These are phyloP conservation scores for Neophaeococcomyces mojaviensis DNA, from an alignment of 2,329 filamentous ascomycete genomes.

Conservation along the genomic window DNA sequence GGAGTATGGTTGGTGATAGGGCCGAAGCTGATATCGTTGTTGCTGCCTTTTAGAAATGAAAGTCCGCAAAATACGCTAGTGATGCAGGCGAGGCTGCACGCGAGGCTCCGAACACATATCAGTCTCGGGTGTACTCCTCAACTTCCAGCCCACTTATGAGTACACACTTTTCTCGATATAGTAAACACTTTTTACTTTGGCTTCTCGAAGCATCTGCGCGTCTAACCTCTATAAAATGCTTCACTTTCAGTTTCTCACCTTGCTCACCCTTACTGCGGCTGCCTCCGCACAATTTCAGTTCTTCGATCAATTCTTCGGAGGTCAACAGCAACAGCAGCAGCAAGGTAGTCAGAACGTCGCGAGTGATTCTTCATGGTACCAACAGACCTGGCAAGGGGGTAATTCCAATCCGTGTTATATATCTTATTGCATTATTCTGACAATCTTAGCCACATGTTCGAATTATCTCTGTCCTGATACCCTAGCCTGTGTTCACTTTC, in stretches of 20 bases:
- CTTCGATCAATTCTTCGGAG: slow-evolving; percentile 96
- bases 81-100: neutral
- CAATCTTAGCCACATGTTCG: slow-evolving; percentile 65
- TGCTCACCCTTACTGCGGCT: slow-evolving; percentile 16
- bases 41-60: neutral
- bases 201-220: neutral
- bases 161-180: no score
- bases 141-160: no score
- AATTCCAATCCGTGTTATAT: slow-evolving; percentile 24
- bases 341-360: slow-evolving; percentile 68
- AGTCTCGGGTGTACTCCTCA: no score
- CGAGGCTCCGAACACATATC: neutral
- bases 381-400: slow-evolving; percentile 53
- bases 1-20: no score
- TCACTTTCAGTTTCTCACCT: neutral
- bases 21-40: neutral
- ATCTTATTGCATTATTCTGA: neutral
- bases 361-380: slow-evolving; percentile 77
- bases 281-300: slow-evolving; percentile 83
- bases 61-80: neutral
- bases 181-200: no score
- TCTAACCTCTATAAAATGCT: neutral
- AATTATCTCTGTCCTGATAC: slow-evolving; percentile 94
- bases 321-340: slow-evolving; percentile 45
- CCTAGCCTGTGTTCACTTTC: slow-evolving; percentile 88